These are phyloP conservation scores for Immersiporthe knoxdaviesiana DNA, from an alignment of 2,329 filamentous ascomycete species.

Conservation along the genomic window DNA sequence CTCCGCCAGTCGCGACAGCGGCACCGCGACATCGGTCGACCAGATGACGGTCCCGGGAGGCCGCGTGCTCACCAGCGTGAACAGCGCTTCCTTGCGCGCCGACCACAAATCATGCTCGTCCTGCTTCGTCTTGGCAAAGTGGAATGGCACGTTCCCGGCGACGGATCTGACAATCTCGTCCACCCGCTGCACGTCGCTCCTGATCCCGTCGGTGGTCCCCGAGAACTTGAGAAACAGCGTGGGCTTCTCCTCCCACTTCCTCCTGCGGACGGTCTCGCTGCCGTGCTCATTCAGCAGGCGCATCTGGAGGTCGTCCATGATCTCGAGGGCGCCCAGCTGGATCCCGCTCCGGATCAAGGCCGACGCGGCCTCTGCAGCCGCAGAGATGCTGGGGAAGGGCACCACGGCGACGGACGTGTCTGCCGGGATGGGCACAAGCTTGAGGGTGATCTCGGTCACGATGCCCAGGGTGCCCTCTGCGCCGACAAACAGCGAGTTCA, in stretches of 20 bases:
- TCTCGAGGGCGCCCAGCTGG: constrained; percentile 67
- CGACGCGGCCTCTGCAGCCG: constrained; percentile 67
- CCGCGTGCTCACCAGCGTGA: constrained; percentile 70
- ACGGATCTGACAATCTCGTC: constrained; percentile 61
- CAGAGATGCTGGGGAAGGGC: constrained; percentile 60
- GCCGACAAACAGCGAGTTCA: constrained; percentile 70
- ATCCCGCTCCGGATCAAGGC: constrained; percentile 67
- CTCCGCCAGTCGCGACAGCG: constrained; percentile 70
- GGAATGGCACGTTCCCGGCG: constrained; percentile 61
- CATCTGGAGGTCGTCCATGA: constrained; percentile 70
- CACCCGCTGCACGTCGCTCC: constrained; percentile 65
- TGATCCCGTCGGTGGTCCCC: constrained; percentile 64
- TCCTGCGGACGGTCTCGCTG: constrained; percentile 57
- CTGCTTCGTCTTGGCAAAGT: constrained; percentile 66
- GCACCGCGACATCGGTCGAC: constrained; percentile 82
- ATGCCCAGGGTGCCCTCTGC: constrained; percentile 73
- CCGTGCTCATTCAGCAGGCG: constrained; percentile 65
- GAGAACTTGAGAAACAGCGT: constrained; percentile 79
- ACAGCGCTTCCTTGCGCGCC: constrained; percentile 74
- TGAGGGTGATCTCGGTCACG: constrained; percentile 71
- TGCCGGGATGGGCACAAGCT: constrained; percentile 66
- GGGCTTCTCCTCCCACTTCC: constrained; percentile 68
- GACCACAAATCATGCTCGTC: constrained; percentile 75
- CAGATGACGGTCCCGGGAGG: constrained; percentile 66
- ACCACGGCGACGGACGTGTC: constrained; percentile 68